Conservation (phyloP, 176 grass and related monocot species). For the Leersia perrieri region DNA sequence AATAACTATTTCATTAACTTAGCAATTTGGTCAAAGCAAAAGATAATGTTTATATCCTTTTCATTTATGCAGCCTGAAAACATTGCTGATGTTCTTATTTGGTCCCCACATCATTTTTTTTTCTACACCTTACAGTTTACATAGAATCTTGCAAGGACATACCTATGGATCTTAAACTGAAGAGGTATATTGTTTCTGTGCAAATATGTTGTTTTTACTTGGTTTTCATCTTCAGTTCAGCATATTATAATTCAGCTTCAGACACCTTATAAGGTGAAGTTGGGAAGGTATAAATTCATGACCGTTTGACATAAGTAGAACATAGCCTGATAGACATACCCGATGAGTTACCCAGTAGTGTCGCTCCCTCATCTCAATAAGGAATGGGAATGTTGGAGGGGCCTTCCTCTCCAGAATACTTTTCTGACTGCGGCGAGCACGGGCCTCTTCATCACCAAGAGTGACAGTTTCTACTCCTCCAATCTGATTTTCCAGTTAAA, state of each 20-base stretch:
- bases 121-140: neutral
- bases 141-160: neutral
- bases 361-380: constrained; percentile 96
- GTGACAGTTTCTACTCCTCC: constrained; percentile 96
- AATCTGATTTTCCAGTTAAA: constrained; percentile 50
- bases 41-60: neutral
- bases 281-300: neutral
- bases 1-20: neutral
- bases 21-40: neutral
- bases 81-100: neutral
- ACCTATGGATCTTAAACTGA: neutral
- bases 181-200: neutral
- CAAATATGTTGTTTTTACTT: neutral
- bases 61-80: neutral
- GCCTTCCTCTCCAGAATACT: constrained; percentile 88
- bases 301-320: constrained; percentile 12
- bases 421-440: constrained; percentile 86
- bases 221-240: neutral
- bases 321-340: constrained; percentile 42
- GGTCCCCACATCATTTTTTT: neutral
- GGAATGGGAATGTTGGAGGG: constrained; percentile 90
- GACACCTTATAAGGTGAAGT: constrained; percentile 1
- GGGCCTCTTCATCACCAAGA: constrained; percentile 87
- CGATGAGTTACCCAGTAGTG: constrained; percentile 88
- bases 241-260: neutral